Percentiles rank a stretch among this genome's conserved stretches.
Conservation (phyloP, 176 grass and related monocot genomes). For the Cenchrus americanus region DNA sequence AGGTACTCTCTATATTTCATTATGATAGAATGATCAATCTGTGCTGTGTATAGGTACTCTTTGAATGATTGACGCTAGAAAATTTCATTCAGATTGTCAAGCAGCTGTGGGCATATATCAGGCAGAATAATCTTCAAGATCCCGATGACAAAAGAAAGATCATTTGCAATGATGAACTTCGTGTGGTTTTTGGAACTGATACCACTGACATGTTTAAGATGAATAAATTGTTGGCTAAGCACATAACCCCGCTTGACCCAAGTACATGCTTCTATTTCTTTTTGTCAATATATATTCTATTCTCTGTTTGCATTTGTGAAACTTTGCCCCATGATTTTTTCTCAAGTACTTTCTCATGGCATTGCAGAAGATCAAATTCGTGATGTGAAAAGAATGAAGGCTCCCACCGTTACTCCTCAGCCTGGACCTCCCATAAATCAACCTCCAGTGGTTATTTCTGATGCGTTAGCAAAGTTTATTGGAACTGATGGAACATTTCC, state of each 20-base stretch:
- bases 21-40: background rate
- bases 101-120: constrained; percentile 94
- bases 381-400: constrained; percentile 62
- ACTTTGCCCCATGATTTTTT: constrained; percentile 6
- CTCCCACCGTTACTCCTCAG: constrained; percentile 36
- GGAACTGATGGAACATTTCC: constrained; percentile 61
- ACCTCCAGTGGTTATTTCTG: constrained; percentile 63
- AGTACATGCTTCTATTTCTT: constrained; percentile 45
- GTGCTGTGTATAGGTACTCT: background rate
- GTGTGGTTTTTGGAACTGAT: constrained; percentile 89
- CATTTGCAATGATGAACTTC: constrained; percentile 96
- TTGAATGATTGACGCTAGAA: constrained; percentile 1
- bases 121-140: constrained; percentile 98
- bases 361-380: constrained; percentile 55
- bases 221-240: constrained; percentile 99
- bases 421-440: constrained; percentile 46
- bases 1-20: constrained; percentile 50
- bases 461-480: constrained; percentile 82
- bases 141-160: constrained; percentile 99
- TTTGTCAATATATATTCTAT: constrained; percentile 33
- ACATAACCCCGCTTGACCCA: constrained; percentile 86
- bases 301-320: constrained; percentile 23
- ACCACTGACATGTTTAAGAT: constrained; percentile 99
- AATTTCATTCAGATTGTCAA: constrained; percentile 92
- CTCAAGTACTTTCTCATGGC: constrained; percentile 38